Conservation (phyloP, 306 rosid genomes). For the Datisca glomerata region DNA sequence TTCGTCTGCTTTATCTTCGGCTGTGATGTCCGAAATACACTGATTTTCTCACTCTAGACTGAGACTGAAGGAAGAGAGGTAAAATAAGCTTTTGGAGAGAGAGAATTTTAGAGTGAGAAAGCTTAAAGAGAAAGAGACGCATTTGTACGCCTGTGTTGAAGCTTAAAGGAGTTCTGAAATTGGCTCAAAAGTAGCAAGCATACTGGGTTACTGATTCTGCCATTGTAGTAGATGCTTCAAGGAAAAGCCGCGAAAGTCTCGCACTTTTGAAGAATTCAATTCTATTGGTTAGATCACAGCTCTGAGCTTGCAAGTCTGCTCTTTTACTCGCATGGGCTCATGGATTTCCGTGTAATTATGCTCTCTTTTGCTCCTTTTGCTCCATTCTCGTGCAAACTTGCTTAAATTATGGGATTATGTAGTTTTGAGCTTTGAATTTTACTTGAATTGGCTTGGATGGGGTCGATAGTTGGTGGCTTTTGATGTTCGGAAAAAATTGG, state of each 20-base stretch:
- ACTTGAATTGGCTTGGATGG: neutral
- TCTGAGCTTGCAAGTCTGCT: neutral
- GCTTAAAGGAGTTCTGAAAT: neutral
- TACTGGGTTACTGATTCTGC: neutral
- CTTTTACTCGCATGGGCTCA: neutral
- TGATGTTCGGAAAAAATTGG: neutral
- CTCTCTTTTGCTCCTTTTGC: neutral
- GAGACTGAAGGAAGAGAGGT: neutral
- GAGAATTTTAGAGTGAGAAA: neutral
- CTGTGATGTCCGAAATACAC: constrained; percentile 2
- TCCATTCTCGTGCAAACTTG: neutral
- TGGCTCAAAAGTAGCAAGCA: neutral
- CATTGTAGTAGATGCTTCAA: neutral
- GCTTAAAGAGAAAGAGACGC: neutral
- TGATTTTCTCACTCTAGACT: constrained; percentile 1
- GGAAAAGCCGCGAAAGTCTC: neutral
- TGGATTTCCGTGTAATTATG: neutral
- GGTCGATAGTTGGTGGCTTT: neutral
- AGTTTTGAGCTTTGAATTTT: too few species aligned
- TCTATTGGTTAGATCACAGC: neutral
- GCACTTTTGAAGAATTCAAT: neutral
- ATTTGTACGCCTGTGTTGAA: neutral
- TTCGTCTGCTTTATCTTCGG: constrained; percentile 13
- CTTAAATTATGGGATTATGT: neutral
- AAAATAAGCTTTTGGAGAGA: neutral